Evolutionary conservation across 106 monocot species (phyloP).

Genomic region (Dactylorhiza incarnata): DNA sequence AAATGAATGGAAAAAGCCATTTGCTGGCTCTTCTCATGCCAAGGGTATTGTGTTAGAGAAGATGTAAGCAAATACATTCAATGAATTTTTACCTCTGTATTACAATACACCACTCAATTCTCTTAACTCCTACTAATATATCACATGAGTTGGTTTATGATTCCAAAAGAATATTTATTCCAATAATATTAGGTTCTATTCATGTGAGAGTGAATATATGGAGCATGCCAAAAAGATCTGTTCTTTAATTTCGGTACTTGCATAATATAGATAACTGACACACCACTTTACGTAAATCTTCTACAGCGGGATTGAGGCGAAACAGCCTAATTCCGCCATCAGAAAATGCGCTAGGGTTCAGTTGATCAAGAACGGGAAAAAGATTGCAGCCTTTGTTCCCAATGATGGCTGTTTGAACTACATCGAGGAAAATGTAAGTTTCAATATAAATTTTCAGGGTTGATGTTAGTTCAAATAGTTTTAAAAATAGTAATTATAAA

Average conservation of each 20-base stretch:
- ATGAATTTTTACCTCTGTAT: too few species aligned
- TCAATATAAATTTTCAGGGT: too few species aligned
- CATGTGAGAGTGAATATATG: too few species aligned
- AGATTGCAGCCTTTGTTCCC: constrained; percentile 21
- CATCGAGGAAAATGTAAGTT: constrained; percentile 24
- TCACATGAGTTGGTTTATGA: too few species aligned
- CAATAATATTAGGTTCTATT: too few species aligned
- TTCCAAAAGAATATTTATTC: too few species aligned
- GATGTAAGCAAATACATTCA: constrained; percentile 18
- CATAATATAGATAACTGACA: neutral
- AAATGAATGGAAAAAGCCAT: constrained; percentile 70
- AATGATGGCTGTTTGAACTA: constrained; percentile 22
- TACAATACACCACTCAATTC: too few species aligned
- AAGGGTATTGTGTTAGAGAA: constrained; percentile 61
- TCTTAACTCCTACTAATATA: too few species aligned
- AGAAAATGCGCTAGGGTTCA: constrained; percentile 21
- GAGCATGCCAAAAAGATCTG: neutral
- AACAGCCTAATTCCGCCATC: constrained; percentile 19
- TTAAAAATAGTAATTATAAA: too few species aligned
- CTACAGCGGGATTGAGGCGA: constrained; percentile 19
- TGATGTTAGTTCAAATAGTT: too few species aligned
- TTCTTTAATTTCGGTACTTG: neutral
- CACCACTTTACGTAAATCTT: neutral
- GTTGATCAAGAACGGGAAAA: constrained; percentile 22
- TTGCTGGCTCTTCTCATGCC: constrained; percentile 61